Conservation (phyloP, 2,329 filamentous ascomycete genomes). For the Apiospora kogelbergensis region DNA sequence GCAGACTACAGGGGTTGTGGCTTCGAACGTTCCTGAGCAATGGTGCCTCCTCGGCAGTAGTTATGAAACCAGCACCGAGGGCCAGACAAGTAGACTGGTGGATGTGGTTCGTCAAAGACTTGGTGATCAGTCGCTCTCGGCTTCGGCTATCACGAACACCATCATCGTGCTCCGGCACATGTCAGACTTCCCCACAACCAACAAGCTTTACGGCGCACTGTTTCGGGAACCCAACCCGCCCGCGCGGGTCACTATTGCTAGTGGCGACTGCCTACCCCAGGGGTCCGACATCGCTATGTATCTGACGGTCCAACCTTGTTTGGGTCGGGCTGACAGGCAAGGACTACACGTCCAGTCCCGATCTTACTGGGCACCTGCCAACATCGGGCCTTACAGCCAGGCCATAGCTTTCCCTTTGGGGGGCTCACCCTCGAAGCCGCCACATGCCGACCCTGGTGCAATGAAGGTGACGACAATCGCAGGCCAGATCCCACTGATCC, state of each 20-base stretch:
- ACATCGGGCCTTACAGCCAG: conserved; percentile 96
- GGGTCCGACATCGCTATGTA: conserved; percentile 62
- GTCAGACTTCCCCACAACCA: conserved; percentile 74
- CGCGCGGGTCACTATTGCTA: conserved; percentile 79
- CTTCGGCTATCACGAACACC: conserved; percentile 51
- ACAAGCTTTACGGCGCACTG: conserved; percentile 71
- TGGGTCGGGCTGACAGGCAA: conserved; percentile 41
- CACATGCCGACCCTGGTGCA: background rate
- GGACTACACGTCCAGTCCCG: conserved; percentile 87
- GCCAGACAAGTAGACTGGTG: conserved; percentile 50
- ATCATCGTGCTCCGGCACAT: conserved; percentile 76
- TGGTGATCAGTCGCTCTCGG: conserved; percentile 31
- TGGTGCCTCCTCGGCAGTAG: conserved; percentile 40
- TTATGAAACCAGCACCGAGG: conserved; percentile 34
- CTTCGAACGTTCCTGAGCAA: conserved; percentile 24
- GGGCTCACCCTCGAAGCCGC: conserved; percentile 14
- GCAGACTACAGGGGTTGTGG: conserved; percentile 6
- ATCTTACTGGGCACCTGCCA: conserved; percentile 97
- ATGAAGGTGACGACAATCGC: conserved; percentile 62
- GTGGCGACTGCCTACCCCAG: conserved; percentile 64
- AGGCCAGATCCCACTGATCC: conserved; percentile 87
- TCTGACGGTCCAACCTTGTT: conserved; percentile 39
- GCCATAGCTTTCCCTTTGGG: conserved; percentile 61
- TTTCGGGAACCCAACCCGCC: conserved; percentile 82
- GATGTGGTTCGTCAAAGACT: conserved; percentile 44